Evolutionary conservation across 192 early-diverging fungal genomes (phyloP).

Genomic region (Linnemannia elongata): DNA sequence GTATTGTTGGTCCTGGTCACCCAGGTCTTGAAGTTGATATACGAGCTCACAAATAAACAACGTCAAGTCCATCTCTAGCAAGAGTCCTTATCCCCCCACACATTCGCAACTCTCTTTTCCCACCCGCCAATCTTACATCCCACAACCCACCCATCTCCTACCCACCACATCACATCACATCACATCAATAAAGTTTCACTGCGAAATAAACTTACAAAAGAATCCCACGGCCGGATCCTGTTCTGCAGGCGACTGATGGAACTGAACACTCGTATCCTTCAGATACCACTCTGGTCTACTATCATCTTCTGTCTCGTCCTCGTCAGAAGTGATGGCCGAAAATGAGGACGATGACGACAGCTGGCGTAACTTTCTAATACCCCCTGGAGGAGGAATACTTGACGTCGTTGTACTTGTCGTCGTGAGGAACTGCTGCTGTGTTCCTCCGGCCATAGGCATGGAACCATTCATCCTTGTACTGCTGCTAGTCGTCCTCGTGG

Average conservation of each 20-base stretch:
- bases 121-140: too few relatives aligned
- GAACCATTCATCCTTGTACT: neutral
- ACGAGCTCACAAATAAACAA: too few relatives aligned
- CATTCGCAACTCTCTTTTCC: too few relatives aligned
- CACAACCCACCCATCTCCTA: too few relatives aligned
- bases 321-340: neutral
- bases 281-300: constrained; percentile 28
- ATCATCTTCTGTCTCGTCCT: constrained; percentile 7
- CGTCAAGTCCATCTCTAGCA: too few relatives aligned
- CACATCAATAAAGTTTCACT: neutral
- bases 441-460: neutral
- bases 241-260: constrained; percentile 30
- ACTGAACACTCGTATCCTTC: constrained; percentile 42
- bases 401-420: neutral
- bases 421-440: neutral
- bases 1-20: too few relatives aligned
- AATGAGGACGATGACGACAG: neutral
- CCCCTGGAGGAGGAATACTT: neutral
- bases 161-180: neutral
- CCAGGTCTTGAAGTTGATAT: too few relatives aligned
- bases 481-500: neutral
- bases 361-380: neutral
- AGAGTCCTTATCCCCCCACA: too few relatives aligned
- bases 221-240: constrained; percentile 49
- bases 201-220: constrained; percentile 34